phyloP scores from a whole-genome alignment of 2,329 filamentous ascomycete species.

The Arthroderma sp. region DNA sequence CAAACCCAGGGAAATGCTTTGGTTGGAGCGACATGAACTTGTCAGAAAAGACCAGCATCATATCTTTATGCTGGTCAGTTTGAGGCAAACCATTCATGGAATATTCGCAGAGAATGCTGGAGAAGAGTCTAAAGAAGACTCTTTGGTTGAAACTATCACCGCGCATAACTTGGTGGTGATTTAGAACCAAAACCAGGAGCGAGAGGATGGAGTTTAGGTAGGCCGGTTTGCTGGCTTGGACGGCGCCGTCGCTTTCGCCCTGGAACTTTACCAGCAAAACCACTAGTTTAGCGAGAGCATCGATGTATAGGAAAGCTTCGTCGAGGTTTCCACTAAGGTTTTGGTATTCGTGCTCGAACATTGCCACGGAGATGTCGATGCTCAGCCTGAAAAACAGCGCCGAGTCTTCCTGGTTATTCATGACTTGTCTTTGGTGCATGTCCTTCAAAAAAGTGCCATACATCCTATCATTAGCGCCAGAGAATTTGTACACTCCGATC shows the following conservation, averaged over 20 bases:
- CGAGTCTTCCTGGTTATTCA: slow-evolving; percentile 63
- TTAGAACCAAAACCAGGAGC: slow-evolving; percentile 67
- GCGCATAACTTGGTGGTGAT: slow-evolving; percentile 69
- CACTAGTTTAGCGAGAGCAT: slow-evolving; percentile 72
- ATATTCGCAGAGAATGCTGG: slow-evolving; percentile 66
- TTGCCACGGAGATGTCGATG: slow-evolving; percentile 64
- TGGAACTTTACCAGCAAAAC: slow-evolving; percentile 62
- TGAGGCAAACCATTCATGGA: slow-evolving; percentile 45
- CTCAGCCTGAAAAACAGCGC: slow-evolving; percentile 67
- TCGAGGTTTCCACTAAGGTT: slow-evolving; percentile 47
- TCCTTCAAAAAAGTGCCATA: slow-evolving; percentile 69
- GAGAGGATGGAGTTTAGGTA: slow-evolving; percentile 69
- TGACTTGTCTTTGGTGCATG: slow-evolving; percentile 58
- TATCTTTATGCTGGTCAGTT: slow-evolving; percentile 49
- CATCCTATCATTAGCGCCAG: slow-evolving; percentile 60
- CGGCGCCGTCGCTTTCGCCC: slow-evolving; percentile 44
- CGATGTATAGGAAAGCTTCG: slow-evolving; percentile 51
- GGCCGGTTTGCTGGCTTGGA: slow-evolving; percentile 49
- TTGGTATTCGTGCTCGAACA: slow-evolving; percentile 59
- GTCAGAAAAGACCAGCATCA: slow-evolving; percentile 58
- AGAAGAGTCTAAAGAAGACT: slow-evolving; percentile 83
- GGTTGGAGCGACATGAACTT: slow-evolving; percentile 65
- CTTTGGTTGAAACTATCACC: slow-evolving; percentile 75
- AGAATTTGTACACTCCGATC: slow-evolving; percentile 67
- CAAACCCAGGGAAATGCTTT: slow-evolving; percentile 63